Evolutionary conservation across 371 early-diverging fungal species (phyloP).

Genomic region (Mortierella sp.): DNA sequence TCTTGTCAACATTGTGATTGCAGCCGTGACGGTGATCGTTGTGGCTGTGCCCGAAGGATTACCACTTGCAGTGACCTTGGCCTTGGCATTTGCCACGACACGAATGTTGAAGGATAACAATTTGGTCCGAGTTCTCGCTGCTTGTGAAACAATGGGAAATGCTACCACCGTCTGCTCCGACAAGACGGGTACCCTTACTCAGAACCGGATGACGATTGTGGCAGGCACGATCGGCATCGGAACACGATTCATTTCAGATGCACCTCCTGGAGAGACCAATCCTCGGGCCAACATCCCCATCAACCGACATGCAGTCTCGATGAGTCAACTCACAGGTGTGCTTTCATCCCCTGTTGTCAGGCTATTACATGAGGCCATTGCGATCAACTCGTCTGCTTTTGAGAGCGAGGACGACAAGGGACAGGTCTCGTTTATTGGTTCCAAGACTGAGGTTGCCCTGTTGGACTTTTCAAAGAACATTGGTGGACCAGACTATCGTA

Average conservation of each 20-base stretch:
- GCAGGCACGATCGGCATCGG: conserved; percentile 66
- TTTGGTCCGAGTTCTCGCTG: conserved; percentile 85
- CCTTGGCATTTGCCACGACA: conserved; percentile 82
- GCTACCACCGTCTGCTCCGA: conserved; percentile 91
- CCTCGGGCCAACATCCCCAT: conserved; percentile 35
- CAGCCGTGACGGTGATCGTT: conserved; percentile 77
- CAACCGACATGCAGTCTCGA: conserved; percentile 55
- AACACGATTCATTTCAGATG: conserved; percentile 47
- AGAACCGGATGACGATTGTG: conserved; percentile 89
- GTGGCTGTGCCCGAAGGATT: conserved; percentile 89
- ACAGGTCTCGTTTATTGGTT: conserved; percentile 65
- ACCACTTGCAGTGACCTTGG: conserved; percentile 81
- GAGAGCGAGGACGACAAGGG: conserved; percentile 71
- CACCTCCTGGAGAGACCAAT: conserved; percentile 28
- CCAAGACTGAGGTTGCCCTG: conserved; percentile 89
- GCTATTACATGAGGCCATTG: conserved; percentile 74
- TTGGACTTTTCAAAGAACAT: conserved; percentile 67
- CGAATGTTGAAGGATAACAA: conserved; percentile 92
- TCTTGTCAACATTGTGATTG: conserved; percentile 71
- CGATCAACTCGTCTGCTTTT: conserved; percentile 86
- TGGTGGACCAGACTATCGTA: conserved; percentile 61
- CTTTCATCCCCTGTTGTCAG: conserved; percentile 57
- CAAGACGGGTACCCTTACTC: conserved; percentile 90
- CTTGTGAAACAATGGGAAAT: conserved; percentile 96
- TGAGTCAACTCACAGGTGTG: conserved; percentile 56